Evolutionary conservation across 2,329 filamentous ascomycete species (phyloP).

Genomic region (Cladosporium austrohemisphaericum): DNA sequence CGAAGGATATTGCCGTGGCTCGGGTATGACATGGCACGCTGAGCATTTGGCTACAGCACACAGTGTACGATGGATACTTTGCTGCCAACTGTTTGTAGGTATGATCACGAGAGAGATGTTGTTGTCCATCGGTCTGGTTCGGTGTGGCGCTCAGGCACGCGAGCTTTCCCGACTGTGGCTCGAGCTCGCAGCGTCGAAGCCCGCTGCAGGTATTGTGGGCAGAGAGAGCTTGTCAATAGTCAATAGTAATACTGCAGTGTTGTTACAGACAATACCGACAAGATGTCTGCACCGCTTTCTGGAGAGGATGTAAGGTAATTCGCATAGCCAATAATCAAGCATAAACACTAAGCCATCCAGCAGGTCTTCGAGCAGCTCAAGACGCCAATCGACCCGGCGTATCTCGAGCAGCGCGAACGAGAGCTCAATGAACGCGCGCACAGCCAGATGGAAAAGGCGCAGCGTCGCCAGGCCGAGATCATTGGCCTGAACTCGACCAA

Average conservation of each 20-base stretch:
- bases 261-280: not conserved
- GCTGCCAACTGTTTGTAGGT: too few relatives aligned
- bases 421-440: slow-evolving; percentile 57
- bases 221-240: too few relatives aligned
- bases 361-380: slow-evolving; percentile 60
- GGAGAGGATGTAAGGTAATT: slow-evolving; percentile 12
- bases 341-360: not conserved
- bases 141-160: slow-evolving; percentile 4
- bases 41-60: too few relatives aligned
- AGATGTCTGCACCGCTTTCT: slow-evolving; percentile 4
- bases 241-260: too few relatives aligned
- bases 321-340: not conserved
- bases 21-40: too few relatives aligned
- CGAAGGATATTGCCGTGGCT: too few relatives aligned
- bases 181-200: slow-evolving; percentile 3
- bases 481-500: slow-evolving; percentile 78
- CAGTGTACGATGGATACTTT: too few relatives aligned
- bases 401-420: slow-evolving; percentile 57
- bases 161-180: slow-evolving; percentile 11
- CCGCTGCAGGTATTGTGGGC: too few relatives aligned
- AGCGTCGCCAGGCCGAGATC: slow-evolving; percentile 61
- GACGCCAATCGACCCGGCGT: slow-evolving; percentile 56
- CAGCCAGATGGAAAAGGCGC: slow-evolving; percentile 58
- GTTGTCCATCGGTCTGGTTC: too few relatives aligned
- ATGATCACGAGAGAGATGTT: too few relatives aligned